phyloP scores from a whole-genome alignment of 768 basidiomycete genomes.

The Clitopilus passeckerianus region DNA sequence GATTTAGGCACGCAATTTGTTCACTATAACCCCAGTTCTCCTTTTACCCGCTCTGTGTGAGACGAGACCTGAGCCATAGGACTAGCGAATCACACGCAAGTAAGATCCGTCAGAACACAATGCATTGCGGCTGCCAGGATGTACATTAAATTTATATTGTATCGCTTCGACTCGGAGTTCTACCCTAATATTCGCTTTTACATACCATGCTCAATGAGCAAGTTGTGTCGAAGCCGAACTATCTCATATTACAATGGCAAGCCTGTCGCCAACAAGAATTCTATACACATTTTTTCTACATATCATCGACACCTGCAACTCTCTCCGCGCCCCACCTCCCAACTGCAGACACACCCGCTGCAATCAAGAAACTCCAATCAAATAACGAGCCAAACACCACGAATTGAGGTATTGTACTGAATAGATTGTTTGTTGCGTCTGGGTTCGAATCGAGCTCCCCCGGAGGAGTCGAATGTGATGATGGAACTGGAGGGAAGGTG shows the following conservation, averaged over 20 bases:
- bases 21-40: not conserved
- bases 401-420: conserved; percentile 68
- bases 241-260: not conserved
- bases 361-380: conserved; percentile 64
- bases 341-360: conserved; percentile 43
- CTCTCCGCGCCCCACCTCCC: conserved; percentile 53
- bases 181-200: no score
- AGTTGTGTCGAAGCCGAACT: no score
- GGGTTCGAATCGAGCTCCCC: conserved; percentile 5
- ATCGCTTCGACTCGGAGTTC: no score
- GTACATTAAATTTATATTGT: no score
- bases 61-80: no score
- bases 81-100: no score
- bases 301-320: conserved; percentile 27
- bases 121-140: no score
- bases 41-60: no score
- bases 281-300: no score
- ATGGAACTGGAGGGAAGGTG: conserved; percentile 59
- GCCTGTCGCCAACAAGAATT: not conserved
- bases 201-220: no score
- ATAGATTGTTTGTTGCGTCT: conserved; percentile 49
- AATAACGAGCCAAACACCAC: conserved; percentile 72
- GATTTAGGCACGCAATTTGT: not conserved
- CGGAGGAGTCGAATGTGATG: not conserved
- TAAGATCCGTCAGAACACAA: no score